Evolutionary conservation across 768 basidiomycete genomes (phyloP).

Genomic region (Rhodotorula toruloides): DNA sequence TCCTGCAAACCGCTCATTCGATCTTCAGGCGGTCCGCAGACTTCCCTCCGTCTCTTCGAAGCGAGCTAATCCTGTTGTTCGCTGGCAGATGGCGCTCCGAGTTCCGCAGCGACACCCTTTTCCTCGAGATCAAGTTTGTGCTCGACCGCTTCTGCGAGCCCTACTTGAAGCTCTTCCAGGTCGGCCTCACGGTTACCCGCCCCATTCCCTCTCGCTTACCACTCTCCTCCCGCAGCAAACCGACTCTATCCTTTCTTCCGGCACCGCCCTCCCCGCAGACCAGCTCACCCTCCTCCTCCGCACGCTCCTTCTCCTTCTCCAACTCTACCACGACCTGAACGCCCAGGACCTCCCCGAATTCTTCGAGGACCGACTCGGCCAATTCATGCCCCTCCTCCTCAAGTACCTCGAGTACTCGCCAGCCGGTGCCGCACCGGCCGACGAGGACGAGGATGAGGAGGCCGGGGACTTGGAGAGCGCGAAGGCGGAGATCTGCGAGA

Average conservation of each 20-base stretch:
- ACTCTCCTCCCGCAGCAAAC: constrained; percentile 44
- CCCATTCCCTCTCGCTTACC: neutral
- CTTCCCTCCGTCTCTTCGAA: neutral
- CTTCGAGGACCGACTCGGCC: constrained; percentile 77
- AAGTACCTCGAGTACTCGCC: constrained; percentile 74
- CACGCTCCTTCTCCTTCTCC: constrained; percentile 68
- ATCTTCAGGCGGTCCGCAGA: constrained; percentile 63
- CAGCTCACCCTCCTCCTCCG: constrained; percentile 59
- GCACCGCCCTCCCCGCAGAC: constrained; percentile 36
- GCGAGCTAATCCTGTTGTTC: neutral
- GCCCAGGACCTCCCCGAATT: constrained; percentile 91
- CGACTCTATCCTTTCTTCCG: constrained; percentile 49
- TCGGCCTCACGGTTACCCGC: constrained; percentile 41
- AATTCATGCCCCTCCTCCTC: constrained; percentile 82
- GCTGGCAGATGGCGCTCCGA: constrained; percentile 73
- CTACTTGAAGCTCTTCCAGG: constrained; percentile 74
- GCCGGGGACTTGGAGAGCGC: constrained; percentile 85
- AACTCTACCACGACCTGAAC: constrained; percentile 88
- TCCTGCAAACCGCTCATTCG: constrained; percentile 89
- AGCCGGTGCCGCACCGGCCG: constrained; percentile 53
- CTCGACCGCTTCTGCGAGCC: constrained; percentile 73
- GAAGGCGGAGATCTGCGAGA: constrained; percentile 83
- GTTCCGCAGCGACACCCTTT: constrained; percentile 79
- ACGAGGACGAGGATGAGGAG: constrained; percentile 62
- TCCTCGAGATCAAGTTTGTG: constrained; percentile 84